phyloP scores from a whole-genome alignment of 2,329 filamentous ascomycete species.

The Ophiostoma perfectum region DNA sequence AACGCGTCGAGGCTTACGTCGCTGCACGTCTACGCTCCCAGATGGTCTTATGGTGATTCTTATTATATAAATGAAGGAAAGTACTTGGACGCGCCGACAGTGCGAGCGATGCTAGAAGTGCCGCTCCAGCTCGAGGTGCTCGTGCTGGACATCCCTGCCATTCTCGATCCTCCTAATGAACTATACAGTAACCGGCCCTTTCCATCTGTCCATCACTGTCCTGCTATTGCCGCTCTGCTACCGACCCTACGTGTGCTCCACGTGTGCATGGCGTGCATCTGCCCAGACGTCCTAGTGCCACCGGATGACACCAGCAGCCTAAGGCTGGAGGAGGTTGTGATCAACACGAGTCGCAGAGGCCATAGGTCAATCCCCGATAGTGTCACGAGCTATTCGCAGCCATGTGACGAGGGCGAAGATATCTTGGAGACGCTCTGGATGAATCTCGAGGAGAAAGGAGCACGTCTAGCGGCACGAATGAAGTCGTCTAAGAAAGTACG shows the following conservation, averaged over 20 bases:
- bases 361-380: too few relatives aligned
- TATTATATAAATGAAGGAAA: not conserved
- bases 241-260: not conserved
- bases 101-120: not conserved
- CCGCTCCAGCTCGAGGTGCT: not conserved
- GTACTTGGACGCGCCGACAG: not conserved
- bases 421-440: too few relatives aligned
- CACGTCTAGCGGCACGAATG: too few relatives aligned
- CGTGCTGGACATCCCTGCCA: not conserved
- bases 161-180: not conserved
- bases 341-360: not conserved
- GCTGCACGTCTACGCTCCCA: not conserved
- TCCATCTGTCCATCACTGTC: not conserved
- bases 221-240: not conserved
- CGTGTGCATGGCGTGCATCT: not conserved
- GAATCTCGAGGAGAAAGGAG: too few relatives aligned
- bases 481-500: too few relatives aligned
- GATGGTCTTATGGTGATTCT: not conserved
- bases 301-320: not conserved
- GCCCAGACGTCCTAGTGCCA: not conserved
- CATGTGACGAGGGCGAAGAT: too few relatives aligned
- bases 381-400: too few relatives aligned
- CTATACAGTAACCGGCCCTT: not conserved
- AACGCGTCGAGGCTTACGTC: not conserved
- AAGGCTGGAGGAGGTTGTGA: not conserved